Conservation (phyloP, 768 basidiomycete species). For the Lentinula lateritia region DNA sequence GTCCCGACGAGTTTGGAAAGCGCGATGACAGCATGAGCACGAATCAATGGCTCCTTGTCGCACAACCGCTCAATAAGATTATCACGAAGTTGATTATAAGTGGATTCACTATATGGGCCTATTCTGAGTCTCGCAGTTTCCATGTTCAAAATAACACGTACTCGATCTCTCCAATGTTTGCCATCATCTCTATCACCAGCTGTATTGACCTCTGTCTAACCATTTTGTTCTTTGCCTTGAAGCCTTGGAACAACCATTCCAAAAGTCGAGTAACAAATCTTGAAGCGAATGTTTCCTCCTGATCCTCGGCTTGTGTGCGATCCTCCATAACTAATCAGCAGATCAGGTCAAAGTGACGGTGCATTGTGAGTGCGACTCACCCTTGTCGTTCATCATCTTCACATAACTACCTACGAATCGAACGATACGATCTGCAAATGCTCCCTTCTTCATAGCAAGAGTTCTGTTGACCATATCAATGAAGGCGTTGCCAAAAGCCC, state of each 20-base stretch:
- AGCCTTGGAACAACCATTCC: constrained; percentile 74
- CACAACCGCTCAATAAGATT: constrained; percentile 71
- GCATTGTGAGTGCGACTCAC: constrained; percentile 34
- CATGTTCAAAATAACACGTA: constrained; percentile 29
- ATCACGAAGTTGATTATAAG: constrained; percentile 62
- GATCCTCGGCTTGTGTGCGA: constrained; percentile 30
- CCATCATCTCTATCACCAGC: constrained; percentile 80
- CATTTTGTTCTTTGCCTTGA: constrained; percentile 86
- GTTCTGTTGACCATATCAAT: constrained; percentile 69
- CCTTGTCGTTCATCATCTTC: constrained; percentile 76
- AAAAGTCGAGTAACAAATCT: constrained; percentile 66
- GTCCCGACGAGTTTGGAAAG: constrained; percentile 74
- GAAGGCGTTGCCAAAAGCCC: constrained; percentile 71
- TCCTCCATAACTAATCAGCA: constrained; percentile 14
- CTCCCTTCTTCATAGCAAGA: constrained; percentile 81
- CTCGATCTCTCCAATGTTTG: constrained; percentile 87
- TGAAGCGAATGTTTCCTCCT: constrained; percentile 64
- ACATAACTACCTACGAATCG: constrained; percentile 87
- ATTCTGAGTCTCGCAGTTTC: not conserved
- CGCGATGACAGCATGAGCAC: constrained; percentile 81
- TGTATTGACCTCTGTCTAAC: constrained; percentile 79
- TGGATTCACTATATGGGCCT: constrained; percentile 60
- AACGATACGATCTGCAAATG: constrained; percentile 74
- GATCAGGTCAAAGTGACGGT: not conserved
- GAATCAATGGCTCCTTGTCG: constrained; percentile 81